Conservation (phyloP, 495 filamentous ascomycete species). For the Tuber indicum region DNA sequence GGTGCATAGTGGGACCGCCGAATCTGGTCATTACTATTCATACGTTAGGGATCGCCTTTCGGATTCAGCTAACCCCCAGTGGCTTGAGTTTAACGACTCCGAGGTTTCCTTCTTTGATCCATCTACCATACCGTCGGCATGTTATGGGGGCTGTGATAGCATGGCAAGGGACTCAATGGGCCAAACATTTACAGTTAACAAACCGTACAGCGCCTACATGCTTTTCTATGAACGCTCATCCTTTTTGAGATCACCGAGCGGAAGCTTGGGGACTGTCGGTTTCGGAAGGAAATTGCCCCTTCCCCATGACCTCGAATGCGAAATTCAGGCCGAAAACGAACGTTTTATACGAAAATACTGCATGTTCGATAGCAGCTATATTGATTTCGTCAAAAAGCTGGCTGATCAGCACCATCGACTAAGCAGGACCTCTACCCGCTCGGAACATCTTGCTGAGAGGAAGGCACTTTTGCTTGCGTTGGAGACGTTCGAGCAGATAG, state of each 20-base stretch:
- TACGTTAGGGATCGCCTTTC: constrained; percentile 70
- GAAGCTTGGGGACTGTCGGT: constrained; percentile 37
- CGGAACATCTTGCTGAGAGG: constrained; percentile 53
- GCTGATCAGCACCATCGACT: constrained; percentile 49
- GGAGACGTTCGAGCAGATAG: constrained; percentile 69
- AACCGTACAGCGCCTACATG: constrained; percentile 89
- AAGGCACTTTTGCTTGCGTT: constrained; percentile 60
- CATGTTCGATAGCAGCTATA: constrained; percentile 68
- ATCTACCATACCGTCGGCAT: constrained; percentile 60
- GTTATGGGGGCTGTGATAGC: constrained; percentile 70
- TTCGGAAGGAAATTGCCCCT: constrained; percentile 55
- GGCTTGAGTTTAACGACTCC: constrained; percentile 94
- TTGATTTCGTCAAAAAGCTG: constrained; percentile 58
- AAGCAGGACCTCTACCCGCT: constrained; percentile 46
- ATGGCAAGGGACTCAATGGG: constrained; percentile 44
- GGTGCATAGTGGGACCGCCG: constrained; percentile 85
- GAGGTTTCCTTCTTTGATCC: constrained; percentile 70
- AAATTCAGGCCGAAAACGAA: constrained; percentile 67
- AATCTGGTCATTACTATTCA: constrained; percentile 96
- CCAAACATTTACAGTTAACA: constrained; percentile 49
- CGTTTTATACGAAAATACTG: constrained; percentile 68
- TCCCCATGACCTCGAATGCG: constrained; percentile 51
- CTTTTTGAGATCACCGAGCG: constrained; percentile 52
- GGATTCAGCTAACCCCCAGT: constrained; percentile 49
- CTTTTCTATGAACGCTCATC: constrained; percentile 87